Evolutionary conservation across 2,329 filamentous ascomycete genomes (phyloP), one percentile per base, ranked within the genome.

Genomic region (Penicillium psychrosexuale): DNA sequence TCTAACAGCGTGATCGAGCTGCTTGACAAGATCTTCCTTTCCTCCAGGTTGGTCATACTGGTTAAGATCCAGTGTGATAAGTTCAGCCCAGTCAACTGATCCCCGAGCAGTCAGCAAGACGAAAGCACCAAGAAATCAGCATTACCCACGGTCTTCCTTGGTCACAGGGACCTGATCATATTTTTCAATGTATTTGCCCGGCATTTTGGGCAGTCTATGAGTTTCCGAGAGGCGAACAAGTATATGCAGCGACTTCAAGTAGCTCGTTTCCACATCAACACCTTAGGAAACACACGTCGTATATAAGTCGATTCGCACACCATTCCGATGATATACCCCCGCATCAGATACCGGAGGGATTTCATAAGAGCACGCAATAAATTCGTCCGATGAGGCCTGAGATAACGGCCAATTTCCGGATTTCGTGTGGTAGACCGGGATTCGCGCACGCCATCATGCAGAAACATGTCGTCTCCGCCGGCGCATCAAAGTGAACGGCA

Each of bases 11-110:
- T 84, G 78, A 19, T 80, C 76, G 1, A 86, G 74, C 58, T 84
- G 80, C 44, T 78, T 75, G 1, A 81, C 80, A 0, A 85, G 70
- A 37, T 72, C 71, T 57, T 82, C 73, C 61, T 83, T 84, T 4
- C 82, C 82, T 1, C 78, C 80, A 0, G 81, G 80, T 33, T 77
- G 69, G 28, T 81, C 77, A 61, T 82, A 85, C 34, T 77, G 75
- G 33, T 77, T 76, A 0, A 85, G 74, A 56, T 85, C 82, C 11
- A 86, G 75, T 1, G 81, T 84, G 5, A 81, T 75, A 1, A 85
- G 75, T 53, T 85, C 81, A 1, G 82, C 79, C 80, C 82, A 85
- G 28, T 70, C 67, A 43, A 72, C 68, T 72, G 36, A 72, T 40
- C 5, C 19, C 11, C 15, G 22, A 24, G 13, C 8, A 2, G 30